Conservation (phyloP, 2,329 filamentous ascomycete genomes). For the Penicillium crustosum region DNA sequence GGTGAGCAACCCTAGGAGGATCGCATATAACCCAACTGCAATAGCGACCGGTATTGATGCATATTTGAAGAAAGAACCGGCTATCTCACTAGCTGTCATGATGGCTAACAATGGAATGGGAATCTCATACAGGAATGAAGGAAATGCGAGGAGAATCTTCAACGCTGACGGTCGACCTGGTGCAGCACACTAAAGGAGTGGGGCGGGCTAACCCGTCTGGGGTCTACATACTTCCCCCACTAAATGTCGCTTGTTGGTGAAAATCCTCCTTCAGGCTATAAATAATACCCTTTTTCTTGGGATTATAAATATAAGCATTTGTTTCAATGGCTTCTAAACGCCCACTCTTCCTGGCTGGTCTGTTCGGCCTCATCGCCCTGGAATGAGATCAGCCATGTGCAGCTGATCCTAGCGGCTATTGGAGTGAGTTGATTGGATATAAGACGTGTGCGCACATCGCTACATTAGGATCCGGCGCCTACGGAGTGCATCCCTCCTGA, state of each 20-base stretch:
- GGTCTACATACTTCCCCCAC: not conserved
- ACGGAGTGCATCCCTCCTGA: not conserved
- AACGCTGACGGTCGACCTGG: not conserved
- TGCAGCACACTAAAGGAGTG: not conserved
- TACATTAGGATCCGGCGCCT: not conserved
- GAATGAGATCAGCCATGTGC: not conserved
- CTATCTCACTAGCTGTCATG: not conserved
- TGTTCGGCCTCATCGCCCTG: not conserved
- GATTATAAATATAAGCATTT: not conserved
- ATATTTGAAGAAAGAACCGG: not conserved
- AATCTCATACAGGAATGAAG: not conserved
- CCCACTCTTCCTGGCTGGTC: not conserved
- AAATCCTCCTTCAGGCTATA: not conserved
- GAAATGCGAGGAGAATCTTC: not conserved
- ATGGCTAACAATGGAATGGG: no score
- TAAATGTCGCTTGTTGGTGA: not conserved
- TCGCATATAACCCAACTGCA: constrained; percentile 41
- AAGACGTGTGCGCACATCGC: not conserved
- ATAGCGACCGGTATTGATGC: constrained; percentile 11
- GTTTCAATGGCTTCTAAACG: not conserved
- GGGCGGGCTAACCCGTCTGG: not conserved
- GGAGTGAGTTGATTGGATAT: not conserved
- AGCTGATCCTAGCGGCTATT: not conserved
- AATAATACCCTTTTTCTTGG: not conserved
- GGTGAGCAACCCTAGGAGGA: constrained; percentile 49